These are phyloP conservation scores for Lepiota venenata DNA, from an alignment of 768 basidiomycete species.

Conservation along the genomic window DNA sequence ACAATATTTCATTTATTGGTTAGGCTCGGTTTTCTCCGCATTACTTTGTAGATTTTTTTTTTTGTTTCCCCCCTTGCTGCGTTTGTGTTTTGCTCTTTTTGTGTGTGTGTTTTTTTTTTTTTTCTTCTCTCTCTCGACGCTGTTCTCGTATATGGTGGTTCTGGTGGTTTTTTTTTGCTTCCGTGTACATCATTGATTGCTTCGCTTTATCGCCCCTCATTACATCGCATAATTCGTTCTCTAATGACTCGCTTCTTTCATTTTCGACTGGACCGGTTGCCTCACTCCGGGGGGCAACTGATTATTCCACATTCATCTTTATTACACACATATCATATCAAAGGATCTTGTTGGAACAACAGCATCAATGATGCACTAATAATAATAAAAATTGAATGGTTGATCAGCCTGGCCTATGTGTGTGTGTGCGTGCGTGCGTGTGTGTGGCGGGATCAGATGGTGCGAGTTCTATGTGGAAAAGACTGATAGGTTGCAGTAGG, in stretches of 20 bases:
- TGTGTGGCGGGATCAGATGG: conserved; percentile 7
- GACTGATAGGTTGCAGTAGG: neutral
- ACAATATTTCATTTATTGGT: conserved; percentile 10
- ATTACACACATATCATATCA: conserved; percentile 10
- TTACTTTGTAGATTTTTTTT: conserved; percentile 12
- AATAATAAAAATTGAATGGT: conserved; percentile 7
- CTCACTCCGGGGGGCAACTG: neutral
- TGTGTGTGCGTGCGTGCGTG: neutral
- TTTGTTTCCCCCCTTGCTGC: neutral
- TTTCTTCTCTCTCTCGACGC: neutral
- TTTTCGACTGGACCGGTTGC: conserved; percentile 1
- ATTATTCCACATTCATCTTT: conserved; percentile 9
- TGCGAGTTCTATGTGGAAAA: conserved; percentile 8
- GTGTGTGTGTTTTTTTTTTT: conserved; percentile 1
- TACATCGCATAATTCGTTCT: conserved; percentile 10
- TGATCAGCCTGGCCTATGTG: no score
- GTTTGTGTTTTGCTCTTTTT: conserved; percentile 4
- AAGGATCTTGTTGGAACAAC: conserved; percentile 8
- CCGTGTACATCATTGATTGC: conserved; percentile 12
- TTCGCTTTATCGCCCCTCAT: conserved; percentile 12
- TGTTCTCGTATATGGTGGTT: neutral
- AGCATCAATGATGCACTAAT: conserved; percentile 8
- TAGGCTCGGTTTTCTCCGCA: conserved; percentile 7
- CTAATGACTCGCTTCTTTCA: conserved; percentile 8
- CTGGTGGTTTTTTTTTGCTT: conserved; percentile 8